Conservation (phyloP, 2,329 filamentous ascomycete species). For the Arthrobotrys pseudoclavata region DNA sequence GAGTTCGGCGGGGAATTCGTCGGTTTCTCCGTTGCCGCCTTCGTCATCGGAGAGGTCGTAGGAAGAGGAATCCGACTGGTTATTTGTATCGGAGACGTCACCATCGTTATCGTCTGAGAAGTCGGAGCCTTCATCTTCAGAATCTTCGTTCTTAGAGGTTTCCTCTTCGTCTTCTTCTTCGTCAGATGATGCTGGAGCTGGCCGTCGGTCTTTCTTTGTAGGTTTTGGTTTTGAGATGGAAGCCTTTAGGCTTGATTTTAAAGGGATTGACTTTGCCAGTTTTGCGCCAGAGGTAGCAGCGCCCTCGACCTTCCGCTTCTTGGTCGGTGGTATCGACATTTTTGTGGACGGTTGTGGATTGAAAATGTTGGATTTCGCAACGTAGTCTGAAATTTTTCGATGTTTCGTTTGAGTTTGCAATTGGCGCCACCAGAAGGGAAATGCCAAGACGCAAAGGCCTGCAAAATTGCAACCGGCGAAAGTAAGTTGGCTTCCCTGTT, state of each 20-base stretch:
- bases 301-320: conserved; percentile 51
- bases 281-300: conserved; percentile 43
- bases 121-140: conserved; percentile 28
- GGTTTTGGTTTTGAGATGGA: conserved; percentile 30
- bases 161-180: conserved; percentile 28
- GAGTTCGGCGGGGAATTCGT: conserved; percentile 64
- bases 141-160: conserved; percentile 25
- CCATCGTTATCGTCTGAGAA: conserved; percentile 60
- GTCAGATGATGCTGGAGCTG: conserved; percentile 1
- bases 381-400: conserved; percentile 14
- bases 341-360: conserved; percentile 5
- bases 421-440: conserved; percentile 4
- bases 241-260: conserved; percentile 47
- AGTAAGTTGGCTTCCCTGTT: neutral
- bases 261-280: conserved; percentile 36
- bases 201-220: neutral
- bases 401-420: conserved; percentile 15
- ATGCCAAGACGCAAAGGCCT: conserved; percentile 19
- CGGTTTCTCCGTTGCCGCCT: conserved; percentile 67
- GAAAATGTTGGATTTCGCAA: conserved; percentile 21
- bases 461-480: conserved; percentile 13
- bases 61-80: conserved; percentile 63
- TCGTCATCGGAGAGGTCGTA: conserved; percentile 66
- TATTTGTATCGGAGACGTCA: conserved; percentile 67
- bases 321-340: conserved; percentile 58